Evolutionary conservation across 306 rosid species (phyloP).

Genomic region (Lupinus albus): DNA sequence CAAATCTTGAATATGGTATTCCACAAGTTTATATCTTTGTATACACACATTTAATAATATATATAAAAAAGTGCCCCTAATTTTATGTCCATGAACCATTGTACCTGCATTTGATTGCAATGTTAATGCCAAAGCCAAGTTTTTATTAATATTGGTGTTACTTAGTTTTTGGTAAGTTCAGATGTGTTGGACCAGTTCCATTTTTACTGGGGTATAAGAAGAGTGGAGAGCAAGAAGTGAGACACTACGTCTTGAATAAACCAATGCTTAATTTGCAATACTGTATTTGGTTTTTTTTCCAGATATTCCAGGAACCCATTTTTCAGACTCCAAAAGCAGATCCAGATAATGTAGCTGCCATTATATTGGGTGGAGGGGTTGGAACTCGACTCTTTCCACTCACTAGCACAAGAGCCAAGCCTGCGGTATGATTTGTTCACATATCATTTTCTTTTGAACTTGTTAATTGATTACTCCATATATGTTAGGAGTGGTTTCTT

Average conservation of each 20-base stretch:
- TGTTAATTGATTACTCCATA: background rate
- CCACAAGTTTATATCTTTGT: background rate
- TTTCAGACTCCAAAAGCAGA: constrained; percentile 56
- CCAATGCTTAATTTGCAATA: background rate
- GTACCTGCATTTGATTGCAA: background rate
- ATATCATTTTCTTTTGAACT: background rate
- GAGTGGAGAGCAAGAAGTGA: too few species aligned
- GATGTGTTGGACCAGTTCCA: too few species aligned
- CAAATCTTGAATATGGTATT: too few species aligned
- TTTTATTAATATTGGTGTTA: constrained; percentile 2
- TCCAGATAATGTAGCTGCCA: constrained; percentile 77
- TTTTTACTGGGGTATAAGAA: too few species aligned
- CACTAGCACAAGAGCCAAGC: constrained; percentile 76
- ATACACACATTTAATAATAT: background rate
- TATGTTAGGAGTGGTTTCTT: background rate
- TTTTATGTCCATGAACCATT: background rate
- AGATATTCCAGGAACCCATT: constrained; percentile 46
- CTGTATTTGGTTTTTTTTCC: constrained; percentile 28
- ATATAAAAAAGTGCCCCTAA: too few species aligned
- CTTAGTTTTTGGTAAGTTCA: background rate
- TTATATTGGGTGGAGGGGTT: constrained; percentile 87
- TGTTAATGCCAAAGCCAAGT: background rate
- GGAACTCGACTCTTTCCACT: constrained; percentile 91
- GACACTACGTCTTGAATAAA: too few species aligned
- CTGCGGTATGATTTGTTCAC: constrained; percentile 55